Base-by-base conservation (phyloP, 129 eudicot species). In the Artemisia tridentata region DNA sequence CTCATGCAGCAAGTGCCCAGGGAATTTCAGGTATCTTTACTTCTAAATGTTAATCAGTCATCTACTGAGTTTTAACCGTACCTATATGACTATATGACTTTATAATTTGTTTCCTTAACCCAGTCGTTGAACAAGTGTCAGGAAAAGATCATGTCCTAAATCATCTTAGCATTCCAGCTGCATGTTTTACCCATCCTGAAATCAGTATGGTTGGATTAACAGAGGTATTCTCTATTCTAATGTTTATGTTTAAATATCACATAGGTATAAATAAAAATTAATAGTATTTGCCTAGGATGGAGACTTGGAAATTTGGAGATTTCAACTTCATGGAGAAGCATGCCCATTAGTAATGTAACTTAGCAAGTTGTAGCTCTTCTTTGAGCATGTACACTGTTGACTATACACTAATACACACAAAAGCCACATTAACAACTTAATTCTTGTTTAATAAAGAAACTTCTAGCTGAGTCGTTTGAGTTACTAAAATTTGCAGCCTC, bases 1-100 rank as follows among this genome's bases (percentile, higher is more conserved):
- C 99, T 65, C 99, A 95, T 79, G 99, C 99, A 59, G 97, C 99
- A 72, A 95, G 99, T 84, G 99, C 97, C 65, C 97, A 95, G 79
- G 99, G 99, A 72, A 95, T 95, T 75, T 95, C 97, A 58, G 99
- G 99, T 90, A 67, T 49, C 11, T 50, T 62, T 41, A 14, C 41
- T 43, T 23, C 41, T 58, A 71, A 57, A 27, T 56, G 38, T 18
- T 17, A 5, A 38, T 38, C 45, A 38, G 23, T 46, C 47, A 58
- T 27, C 51, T 31, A 25, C 2, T 16, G 45, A 23, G 5, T 16
- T 21, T 11, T 48, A 41, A 11, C 21, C 29, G 47, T 69, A 45
- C 29, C 54, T 74, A 51, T 74, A 25, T 68, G 80, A 80, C 83
- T 27, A 38, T 38, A 38, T 38, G 45, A 38, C 45, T 38, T 38